phyloP scores from a whole-genome alignment of 352 stramenopile species.

The Phytophthora multivora region DNA sequence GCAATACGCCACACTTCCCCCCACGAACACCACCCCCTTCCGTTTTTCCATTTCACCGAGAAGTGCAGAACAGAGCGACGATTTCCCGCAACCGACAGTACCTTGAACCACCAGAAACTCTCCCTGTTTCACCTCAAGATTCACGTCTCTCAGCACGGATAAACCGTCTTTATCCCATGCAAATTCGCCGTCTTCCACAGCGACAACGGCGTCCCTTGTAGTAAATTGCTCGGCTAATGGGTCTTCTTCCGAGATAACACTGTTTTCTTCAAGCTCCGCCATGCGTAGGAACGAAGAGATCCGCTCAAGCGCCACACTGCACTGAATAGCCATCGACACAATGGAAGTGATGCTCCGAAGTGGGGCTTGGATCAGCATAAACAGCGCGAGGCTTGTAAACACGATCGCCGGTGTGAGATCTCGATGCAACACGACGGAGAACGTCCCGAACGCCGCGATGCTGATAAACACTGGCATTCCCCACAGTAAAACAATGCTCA shows the following conservation, averaged over 20 bases:
- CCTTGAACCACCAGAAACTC: constrained; percentile 58
- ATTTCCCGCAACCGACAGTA: constrained; percentile 53
- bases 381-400: constrained; percentile 56
- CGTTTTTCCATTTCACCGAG: constrained; percentile 80
- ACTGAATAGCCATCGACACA: constrained; percentile 36
- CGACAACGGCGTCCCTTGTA: constrained; percentile 37
- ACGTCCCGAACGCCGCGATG: constrained; percentile 45
- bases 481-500: constrained; percentile 47
- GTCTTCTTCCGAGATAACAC: constrained; percentile 38
- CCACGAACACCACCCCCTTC: constrained; percentile 42
- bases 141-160: constrained; percentile 33
- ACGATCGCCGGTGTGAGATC: constrained; percentile 47
- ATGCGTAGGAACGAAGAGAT: constrained; percentile 34
- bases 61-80: constrained; percentile 45
- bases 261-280: constrained; percentile 21
- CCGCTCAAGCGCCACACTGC: constrained; percentile 35
- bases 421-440: constrained; percentile 34
- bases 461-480: constrained; percentile 60
- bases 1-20: constrained; percentile 64
- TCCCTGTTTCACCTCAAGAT: constrained; percentile 39
- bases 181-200: constrained; percentile 35
- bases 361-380: constrained; percentile 44
- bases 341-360: constrained; percentile 33
- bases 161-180: constrained; percentile 26
- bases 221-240: constrained; percentile 23